Conservation (phyloP, 768 basidiomycete genomes). For the Auricularia sp. region DNA sequence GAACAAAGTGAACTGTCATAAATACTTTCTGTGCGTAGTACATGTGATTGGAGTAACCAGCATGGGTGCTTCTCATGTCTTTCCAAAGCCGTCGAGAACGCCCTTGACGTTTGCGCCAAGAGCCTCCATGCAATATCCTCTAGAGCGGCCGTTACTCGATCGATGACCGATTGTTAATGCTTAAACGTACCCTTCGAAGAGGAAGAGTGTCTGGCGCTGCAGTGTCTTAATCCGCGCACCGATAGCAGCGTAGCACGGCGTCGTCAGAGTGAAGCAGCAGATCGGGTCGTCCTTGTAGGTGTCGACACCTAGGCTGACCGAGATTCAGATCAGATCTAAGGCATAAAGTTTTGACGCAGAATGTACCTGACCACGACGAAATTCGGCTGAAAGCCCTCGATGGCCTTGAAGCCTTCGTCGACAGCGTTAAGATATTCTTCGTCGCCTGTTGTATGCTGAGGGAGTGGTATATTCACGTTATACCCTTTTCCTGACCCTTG, state of each 20-base stretch:
- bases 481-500: slow-evolving; percentile 14
- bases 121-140: slow-evolving; percentile 20
- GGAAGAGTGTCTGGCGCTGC: slow-evolving; percentile 19
- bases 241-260: slow-evolving; percentile 18
- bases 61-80: neutral
- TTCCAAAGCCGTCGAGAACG: slow-evolving; percentile 18
- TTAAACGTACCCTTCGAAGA: slow-evolving; percentile 25
- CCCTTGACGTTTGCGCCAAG: slow-evolving; percentile 21
- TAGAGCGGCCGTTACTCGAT: slow-evolving; percentile 2
- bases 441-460: slow-evolving; percentile 17
- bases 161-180: neutral
- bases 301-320: slow-evolving; percentile 24
- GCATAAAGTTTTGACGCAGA: neutral
- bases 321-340: neutral
- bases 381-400: slow-evolving; percentile 14
- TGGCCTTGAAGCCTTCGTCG: slow-evolving; percentile 10
- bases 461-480: slow-evolving; percentile 25
- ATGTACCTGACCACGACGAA: slow-evolving; percentile 22
- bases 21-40: too few relatives aligned
- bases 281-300: slow-evolving; percentile 24
- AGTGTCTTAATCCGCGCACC: slow-evolving; percentile 15
- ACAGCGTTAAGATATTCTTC: slow-evolving; percentile 19
- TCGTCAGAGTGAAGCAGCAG: slow-evolving; percentile 21
- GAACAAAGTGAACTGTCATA: too few relatives aligned
- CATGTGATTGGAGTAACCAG: too few relatives aligned